A percentile compares a stretch with the other conserved stretches of the same genome.
Evolutionary conservation across 495 filamentous ascomycete species (phyloP).

Genomic region (Annulohypoxylon stygium): DNA sequence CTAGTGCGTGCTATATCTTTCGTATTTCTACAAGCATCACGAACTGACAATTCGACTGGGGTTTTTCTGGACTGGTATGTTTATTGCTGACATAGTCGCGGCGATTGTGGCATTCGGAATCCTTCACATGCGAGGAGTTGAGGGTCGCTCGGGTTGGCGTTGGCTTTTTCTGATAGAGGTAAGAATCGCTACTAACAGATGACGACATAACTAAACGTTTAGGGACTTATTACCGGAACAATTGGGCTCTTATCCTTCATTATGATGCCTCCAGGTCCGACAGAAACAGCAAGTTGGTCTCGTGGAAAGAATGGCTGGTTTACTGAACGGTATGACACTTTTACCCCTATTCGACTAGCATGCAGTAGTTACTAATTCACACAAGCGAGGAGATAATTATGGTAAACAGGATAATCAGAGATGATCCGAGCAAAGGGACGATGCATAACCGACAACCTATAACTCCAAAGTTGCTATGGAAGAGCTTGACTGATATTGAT

Average conservation of each 20-base stretch:
- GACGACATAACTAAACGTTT: background rate
- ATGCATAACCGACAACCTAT: slow-evolving; percentile 74
- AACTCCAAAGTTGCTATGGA: slow-evolving; percentile 69
- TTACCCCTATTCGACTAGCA: background rate
- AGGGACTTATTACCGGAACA: slow-evolving; percentile 68
- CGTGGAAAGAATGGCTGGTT: slow-evolving; percentile 80
- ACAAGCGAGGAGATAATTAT: slow-evolving; percentile 74
- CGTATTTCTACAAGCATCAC: slow-evolving; percentile 80
- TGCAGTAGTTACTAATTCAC: slow-evolving; percentile 24
- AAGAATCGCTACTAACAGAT: background rate
- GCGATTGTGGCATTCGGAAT: slow-evolving; percentile 80
- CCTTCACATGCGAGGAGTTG: slow-evolving; percentile 71
- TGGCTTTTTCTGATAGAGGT: slow-evolving; percentile 74
- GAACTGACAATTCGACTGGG: slow-evolving; percentile 69
- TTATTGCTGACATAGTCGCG: slow-evolving; percentile 72
- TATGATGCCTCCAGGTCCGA: slow-evolving; percentile 79
- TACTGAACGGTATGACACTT: slow-evolving; percentile 59
- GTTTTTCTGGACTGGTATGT: slow-evolving; percentile 76
- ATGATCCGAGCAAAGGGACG: slow-evolving; percentile 76
- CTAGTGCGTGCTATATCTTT: slow-evolving; percentile 71
- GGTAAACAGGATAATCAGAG: slow-evolving; percentile 78
- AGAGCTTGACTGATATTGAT: slow-evolving; percentile 76
- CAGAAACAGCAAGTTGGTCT: slow-evolving; percentile 73
- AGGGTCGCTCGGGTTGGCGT: slow-evolving; percentile 76
- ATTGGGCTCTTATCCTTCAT: slow-evolving; percentile 74